phyloP scores from a whole-genome alignment of 257 asterid species.

The Solanum neorickii region DNA sequence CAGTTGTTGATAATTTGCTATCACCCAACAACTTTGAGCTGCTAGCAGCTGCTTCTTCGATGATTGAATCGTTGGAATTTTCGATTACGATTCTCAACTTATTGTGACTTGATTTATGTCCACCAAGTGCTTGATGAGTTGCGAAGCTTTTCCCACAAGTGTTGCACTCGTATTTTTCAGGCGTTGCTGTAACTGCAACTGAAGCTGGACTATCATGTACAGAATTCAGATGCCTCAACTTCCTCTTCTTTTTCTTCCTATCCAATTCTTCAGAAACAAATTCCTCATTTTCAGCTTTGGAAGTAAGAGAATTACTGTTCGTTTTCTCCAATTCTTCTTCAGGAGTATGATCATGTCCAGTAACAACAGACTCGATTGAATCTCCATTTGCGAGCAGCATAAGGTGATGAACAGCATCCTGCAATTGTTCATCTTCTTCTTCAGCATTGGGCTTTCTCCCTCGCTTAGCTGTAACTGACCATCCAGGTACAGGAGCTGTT shows the following conservation, averaged over 20 bases:
- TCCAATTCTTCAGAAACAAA: background rate
- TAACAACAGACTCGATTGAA: background rate
- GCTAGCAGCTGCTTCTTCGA: slow-evolving; percentile 5
- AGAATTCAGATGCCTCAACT: slow-evolving; percentile 15
- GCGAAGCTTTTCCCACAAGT: slow-evolving; percentile 19
- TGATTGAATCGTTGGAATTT: background rate
- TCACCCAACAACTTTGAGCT: slow-evolving; percentile 1
- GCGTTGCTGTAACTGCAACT: background rate
- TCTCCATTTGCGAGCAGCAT: slow-evolving; percentile 28
- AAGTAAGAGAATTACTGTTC: slow-evolving; percentile 6
- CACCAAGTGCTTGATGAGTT: slow-evolving; percentile 36
- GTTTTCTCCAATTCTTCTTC: slow-evolving; percentile 17
- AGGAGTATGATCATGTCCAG: background rate
- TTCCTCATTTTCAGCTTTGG: background rate
- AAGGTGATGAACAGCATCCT: slow-evolving; percentile 25
- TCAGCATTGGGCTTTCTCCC: slow-evolving; percentile 26
- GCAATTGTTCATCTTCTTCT: background rate
- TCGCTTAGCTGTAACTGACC: slow-evolving; percentile 48
- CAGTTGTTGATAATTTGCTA: background rate
- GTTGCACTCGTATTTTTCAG: slow-evolving; percentile 20
- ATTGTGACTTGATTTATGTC: slow-evolving; percentile 38
- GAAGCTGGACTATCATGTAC: background rate
- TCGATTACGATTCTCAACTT: slow-evolving; percentile 13
- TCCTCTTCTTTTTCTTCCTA: slow-evolving; percentile 23
- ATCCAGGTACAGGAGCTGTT: slow-evolving; percentile 10